Evolutionary conservation across 768 basidiomycete species (phyloP), one percentile per base, ranked within the genome.

Genomic region (Vararia minispora): DNA sequence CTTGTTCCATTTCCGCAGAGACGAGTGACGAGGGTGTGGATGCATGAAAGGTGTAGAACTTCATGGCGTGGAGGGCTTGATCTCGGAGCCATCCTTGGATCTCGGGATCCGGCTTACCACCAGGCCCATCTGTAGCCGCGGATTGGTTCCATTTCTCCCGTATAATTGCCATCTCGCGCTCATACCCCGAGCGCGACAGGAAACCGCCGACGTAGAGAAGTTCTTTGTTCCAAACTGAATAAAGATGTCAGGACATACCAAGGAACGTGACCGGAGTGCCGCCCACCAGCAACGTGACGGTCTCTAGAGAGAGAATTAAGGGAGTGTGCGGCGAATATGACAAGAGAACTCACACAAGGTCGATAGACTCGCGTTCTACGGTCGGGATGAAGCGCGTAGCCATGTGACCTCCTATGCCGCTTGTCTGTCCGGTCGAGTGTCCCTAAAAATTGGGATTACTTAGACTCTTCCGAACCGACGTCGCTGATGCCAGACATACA

Each of bases 311-410:
- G 16, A 30, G 18, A 12, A 40, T 6, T 16, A 28, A 40, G 29
- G 21, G 3, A 35, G 38, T 5, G 27, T 31, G 10, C 12, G 20
- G 18, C 32, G 33, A 37, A 18, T 26, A 14, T 4, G 2, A 17
- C n/a, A 17, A 33, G 12, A n/a, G 8, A 27, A 40, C 77, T 58
- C 52, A 86, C 80, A 89, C 80, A 22, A 92, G 64, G 58, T 88
- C 90, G 45, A 92, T 82, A 0, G 83, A 84, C 60, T 98, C 94
- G 44, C 94, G 74, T 57, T 98, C 94, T 6, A 98, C 92, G 0
- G 92, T 97, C 8, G 90, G 87, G 40, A 98, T 92, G 53, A 95
- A 95, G 3, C 91, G 68, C 7, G 85, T 79, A 0, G 88, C 67
- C 50, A 82, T 65, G 41, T 79, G 73, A 0, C 76, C 76, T 2